Conservation (phyloP, 2,329 filamentous ascomycete genomes). For the Leptographium flavum region DNA sequence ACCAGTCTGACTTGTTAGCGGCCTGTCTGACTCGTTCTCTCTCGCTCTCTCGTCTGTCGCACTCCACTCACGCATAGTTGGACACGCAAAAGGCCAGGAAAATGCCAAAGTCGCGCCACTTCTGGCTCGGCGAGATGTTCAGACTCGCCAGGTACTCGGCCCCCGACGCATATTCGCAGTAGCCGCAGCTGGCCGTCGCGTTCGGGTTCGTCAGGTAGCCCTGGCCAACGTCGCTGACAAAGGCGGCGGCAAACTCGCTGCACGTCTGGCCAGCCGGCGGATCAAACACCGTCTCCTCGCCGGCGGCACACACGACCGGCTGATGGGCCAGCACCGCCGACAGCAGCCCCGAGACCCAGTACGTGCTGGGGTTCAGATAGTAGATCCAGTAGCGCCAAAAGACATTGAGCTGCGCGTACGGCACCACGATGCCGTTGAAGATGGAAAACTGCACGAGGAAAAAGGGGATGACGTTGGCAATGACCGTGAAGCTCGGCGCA, state of each 20-base stretch:
- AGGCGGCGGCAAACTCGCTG: conserved; percentile 37
- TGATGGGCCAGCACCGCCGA: too few species aligned
- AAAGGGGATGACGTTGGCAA: too few species aligned
- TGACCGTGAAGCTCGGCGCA: too few species aligned
- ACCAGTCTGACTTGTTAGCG: too few species aligned
- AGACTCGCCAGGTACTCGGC: conserved; percentile 44
- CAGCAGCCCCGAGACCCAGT: conserved; percentile 50
- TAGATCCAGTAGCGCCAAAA: conserved; percentile 61
- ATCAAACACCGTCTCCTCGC: conserved; percentile 53
- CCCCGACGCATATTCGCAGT: conserved; percentile 30
- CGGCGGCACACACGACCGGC: conserved; percentile 32
- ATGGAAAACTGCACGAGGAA: too few species aligned
- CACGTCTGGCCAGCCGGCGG: conserved; percentile 45
- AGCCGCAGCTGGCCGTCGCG: conserved; percentile 37
- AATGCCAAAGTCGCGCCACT: conserved; percentile 60
- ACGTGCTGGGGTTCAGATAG: conserved; percentile 47
- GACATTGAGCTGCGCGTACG: conserved; percentile 41
- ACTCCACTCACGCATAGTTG: too few species aligned
- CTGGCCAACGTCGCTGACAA: conserved; percentile 28
- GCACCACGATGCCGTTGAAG: conserved; percentile 65
- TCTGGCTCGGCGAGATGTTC: conserved; percentile 45
- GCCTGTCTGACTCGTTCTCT: too few species aligned
- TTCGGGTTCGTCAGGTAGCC: conserved; percentile 37
- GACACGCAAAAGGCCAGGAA: too few species aligned
- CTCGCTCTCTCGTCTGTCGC: conserved; percentile 16